These are phyloP conservation scores for Eucalyptus decipiens DNA, from an alignment of 345 rosid genomes.

Conservation along the genomic window DNA sequence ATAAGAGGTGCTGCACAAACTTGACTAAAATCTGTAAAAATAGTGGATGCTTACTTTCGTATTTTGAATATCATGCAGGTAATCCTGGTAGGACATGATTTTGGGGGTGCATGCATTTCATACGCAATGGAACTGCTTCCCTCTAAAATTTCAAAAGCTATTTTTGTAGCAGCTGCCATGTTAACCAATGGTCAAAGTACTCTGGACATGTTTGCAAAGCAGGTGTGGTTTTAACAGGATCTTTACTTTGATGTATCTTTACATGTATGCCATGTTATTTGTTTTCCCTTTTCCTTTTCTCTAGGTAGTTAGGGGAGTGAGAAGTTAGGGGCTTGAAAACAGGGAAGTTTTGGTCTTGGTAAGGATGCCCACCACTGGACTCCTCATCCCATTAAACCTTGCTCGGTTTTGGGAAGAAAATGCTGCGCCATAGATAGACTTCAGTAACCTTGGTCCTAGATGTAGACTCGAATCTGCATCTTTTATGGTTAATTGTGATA, in stretches of 20 bases:
- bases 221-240: conserved; percentile 24
- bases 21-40: neutral
- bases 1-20: neutral
- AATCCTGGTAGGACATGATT: conserved; percentile 89
- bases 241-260: neutral
- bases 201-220: conserved; percentile 61
- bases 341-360: neutral
- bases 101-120: conserved; percentile 88
- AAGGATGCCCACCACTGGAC: neutral
- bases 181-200: conserved; percentile 58
- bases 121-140: conserved; percentile 89
- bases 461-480: neutral
- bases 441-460: neutral
- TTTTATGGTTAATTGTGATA: neutral
- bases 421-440: neutral
- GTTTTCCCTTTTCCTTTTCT: neutral
- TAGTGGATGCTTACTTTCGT: neutral
- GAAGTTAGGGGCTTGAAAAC: neutral
- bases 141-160: conserved; percentile 54
- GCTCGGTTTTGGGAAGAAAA: neutral
- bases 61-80: conserved; percentile 34
- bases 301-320: neutral
- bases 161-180: conserved; percentile 84
- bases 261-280: neutral
- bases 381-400: neutral